Evolutionary conservation across 2,329 filamentous ascomycete species (phyloP), one percentile per base, ranked within the genome.

Genomic region (Aspergillus sp.): DNA sequence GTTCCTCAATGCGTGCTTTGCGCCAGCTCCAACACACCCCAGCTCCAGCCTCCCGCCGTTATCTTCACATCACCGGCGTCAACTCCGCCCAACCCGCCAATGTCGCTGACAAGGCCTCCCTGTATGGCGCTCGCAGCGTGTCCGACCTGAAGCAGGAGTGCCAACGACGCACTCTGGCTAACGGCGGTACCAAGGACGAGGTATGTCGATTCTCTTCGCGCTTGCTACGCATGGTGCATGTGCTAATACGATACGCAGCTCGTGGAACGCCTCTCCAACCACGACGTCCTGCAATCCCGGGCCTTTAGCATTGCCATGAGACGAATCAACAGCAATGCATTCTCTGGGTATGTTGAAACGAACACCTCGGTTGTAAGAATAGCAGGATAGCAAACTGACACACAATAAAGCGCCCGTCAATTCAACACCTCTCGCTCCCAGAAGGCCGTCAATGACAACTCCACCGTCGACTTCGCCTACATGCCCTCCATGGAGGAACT

Each of bases 401-500:
- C 53, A 76, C 19, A 19, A 19, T 19, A 80, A 73, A 70, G 56
- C 54, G 66, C 64, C 51, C 75, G 79, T 47, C 72, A 76, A 59
- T 82, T 83, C 73, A 83, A 83, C 68, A 81, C 79, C 50, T 79
- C 74, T 52, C 76, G 77, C 50, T 64, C 72, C 50, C 66, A 74
- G 45, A 81, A 81, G 61, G 66, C 76, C 29, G 71, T 77, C 52
- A 73, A 76, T 45, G 80, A 83, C 66, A 68, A 65, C 49, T 81
- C 78, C 36, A 80, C 79, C 38, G 78, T 83, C 49, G 80, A 83
- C 68, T 82, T 83, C 58, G 74, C 75, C 56, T 82, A 76, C 67
- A 70, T 83, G 54, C 80, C 80, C 33, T 69, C 71, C 46, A 69
- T 74, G 54, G 67, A 73, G 29, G 61, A 69, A 43, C 63, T 73